phyloP scores from a whole-genome alignment of 352 stramenopile genomes.

The Phytopythium cucurbitacearum region DNA sequence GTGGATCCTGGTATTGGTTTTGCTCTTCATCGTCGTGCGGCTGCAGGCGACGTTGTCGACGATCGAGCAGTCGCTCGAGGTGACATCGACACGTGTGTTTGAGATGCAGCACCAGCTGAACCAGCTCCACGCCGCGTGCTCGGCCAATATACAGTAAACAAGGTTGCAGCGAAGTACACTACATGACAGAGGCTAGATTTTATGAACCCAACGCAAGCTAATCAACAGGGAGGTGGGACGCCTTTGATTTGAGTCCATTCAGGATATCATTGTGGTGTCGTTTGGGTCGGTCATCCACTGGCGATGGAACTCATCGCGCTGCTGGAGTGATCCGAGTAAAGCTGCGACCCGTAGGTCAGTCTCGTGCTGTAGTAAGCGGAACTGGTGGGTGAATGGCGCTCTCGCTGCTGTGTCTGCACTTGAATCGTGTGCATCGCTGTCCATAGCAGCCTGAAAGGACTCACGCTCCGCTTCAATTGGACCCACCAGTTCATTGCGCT shows the following conservation, averaged over 20 bases:
- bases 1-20: conserved; percentile 58
- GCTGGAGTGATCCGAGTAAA: conserved; percentile 28
- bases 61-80: conserved; percentile 47
- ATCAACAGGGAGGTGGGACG: no score
- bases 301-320: conserved; percentile 40
- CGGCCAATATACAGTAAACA: conserved; percentile 10
- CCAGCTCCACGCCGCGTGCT: conserved; percentile 14
- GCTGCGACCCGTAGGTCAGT: conserved; percentile 22
- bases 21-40: conserved; percentile 55
- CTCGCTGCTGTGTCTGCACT: no score
- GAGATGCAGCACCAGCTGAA: conserved; percentile 28
- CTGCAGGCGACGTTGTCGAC: conserved; percentile 55
- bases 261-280: no score
- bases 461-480: background rate
- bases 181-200: no score
- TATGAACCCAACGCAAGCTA: no score
- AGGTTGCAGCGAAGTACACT: background rate
- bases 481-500: conserved; percentile 5
- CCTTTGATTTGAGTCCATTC: no score
- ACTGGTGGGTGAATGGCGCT: background rate
- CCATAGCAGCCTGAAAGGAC: no score
- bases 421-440: no score
- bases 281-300: conserved; percentile 18
- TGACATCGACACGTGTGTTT: conserved; percentile 32
- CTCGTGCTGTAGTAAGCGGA: conserved; percentile 16